phyloP scores from a whole-genome alignment of 2,329 filamentous ascomycete species.

The Byssothecium circinans region DNA sequence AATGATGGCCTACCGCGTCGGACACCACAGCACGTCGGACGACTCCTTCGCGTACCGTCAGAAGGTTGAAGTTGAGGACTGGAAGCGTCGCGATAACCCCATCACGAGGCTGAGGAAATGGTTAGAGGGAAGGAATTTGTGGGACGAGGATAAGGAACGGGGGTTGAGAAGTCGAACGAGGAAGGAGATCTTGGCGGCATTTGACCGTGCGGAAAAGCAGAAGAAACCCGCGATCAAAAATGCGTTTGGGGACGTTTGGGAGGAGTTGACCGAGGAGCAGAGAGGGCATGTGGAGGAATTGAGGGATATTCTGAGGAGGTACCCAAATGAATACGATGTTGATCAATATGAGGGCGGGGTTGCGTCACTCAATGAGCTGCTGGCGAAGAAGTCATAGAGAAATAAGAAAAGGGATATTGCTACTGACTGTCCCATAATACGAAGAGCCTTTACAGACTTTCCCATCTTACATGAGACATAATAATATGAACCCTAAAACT shows the following conservation, averaged over 20 bases:
- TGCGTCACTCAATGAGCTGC: conserved; percentile 57
- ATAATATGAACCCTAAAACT: too few relatives aligned
- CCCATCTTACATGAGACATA: too few relatives aligned
- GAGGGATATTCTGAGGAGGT: conserved; percentile 75
- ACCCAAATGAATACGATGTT: conserved; percentile 91
- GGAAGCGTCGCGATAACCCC: conserved; percentile 88
- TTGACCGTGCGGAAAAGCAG: conserved; percentile 78
- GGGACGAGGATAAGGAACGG: conserved; percentile 83
- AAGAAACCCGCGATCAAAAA: conserved; percentile 72
- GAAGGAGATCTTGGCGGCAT: conserved; percentile 79
- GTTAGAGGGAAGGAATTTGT: conserved; percentile 79
- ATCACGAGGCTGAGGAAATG: conserved; percentile 85
- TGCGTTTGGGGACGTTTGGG: conserved; percentile 89
- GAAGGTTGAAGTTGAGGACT: conserved; percentile 89
- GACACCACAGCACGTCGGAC: conserved; percentile 94
- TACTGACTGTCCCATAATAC: not conserved
- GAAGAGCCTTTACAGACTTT: too few relatives aligned
- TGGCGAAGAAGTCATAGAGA: conserved; percentile 17
- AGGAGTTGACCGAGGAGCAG: conserved; percentile 78
- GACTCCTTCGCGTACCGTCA: conserved; percentile 96
- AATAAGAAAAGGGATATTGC: not conserved
- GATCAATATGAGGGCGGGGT: conserved; percentile 73
- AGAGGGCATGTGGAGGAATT: conserved; percentile 75
- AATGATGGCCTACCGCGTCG: conserved; percentile 97
- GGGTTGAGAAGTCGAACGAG: conserved; percentile 66